These are phyloP conservation scores for Naganishia randhawae DNA, from an alignment of 768 basidiomycete species.

Conservation along the genomic window DNA sequence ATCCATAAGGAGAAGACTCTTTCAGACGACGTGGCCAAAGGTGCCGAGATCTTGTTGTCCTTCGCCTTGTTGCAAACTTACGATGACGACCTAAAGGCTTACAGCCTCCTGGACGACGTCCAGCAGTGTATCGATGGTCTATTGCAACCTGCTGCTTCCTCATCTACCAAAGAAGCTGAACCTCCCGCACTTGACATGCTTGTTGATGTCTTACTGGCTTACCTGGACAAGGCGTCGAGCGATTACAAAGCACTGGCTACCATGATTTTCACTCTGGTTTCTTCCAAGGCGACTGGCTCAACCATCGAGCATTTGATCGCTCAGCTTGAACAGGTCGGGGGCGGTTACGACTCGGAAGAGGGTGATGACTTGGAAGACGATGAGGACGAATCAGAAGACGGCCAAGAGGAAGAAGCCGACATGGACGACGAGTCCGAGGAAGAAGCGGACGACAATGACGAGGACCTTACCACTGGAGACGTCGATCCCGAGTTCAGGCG, in stretches of 20 bases:
- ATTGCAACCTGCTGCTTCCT: constrained; percentile 41
- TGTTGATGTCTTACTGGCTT: constrained; percentile 83
- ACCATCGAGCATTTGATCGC: constrained; percentile 76
- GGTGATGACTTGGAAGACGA: constrained; percentile 38
- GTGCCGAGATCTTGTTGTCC: constrained; percentile 66
- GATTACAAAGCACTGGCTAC: constrained; percentile 77
- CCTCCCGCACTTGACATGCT: constrained; percentile 74
- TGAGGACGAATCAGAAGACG: constrained; percentile 41
- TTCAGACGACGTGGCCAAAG: constrained; percentile 60
- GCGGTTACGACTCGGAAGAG: constrained; percentile 39
- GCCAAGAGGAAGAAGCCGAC: constrained; percentile 38
- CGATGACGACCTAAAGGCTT: constrained; percentile 62
- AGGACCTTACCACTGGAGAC: constrained; percentile 45
- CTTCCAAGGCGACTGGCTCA: constrained; percentile 62
- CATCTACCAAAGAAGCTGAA: constrained; percentile 44
- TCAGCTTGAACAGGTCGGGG: constrained; percentile 72
- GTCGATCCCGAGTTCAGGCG: constrained; percentile 60
- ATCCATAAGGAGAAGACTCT: constrained; percentile 38
- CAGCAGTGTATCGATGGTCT: constrained; percentile 41
- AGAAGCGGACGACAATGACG: constrained; percentile 50
- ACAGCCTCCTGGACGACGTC: constrained; percentile 59
- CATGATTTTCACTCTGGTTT: constrained; percentile 71
- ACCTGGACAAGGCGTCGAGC: constrained; percentile 74
- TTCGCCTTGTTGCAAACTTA: constrained; percentile 70
- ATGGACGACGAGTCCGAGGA: constrained; percentile 32